A percentile compares a stretch with the other conserved stretches of the same genome.
Evolutionary conservation across 2,329 filamentous ascomycete genomes (phyloP).

Genomic region (Botrytis porri): DNA sequence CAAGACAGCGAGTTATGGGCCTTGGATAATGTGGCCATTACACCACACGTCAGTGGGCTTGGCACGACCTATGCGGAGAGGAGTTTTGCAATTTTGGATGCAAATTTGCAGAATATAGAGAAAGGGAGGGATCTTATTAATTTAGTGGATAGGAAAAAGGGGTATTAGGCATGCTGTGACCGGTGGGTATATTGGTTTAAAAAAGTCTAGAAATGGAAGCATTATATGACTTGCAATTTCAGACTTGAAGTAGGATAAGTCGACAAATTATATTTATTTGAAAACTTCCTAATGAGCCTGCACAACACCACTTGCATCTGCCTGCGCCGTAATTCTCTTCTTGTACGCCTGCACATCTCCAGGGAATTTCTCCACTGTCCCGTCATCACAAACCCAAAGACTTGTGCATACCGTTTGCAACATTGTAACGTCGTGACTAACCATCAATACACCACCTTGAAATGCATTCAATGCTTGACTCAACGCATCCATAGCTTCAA

Average conservation of each 20-base stretch:
- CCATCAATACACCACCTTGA: constrained; percentile 95
- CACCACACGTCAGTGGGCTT: constrained; percentile 60
- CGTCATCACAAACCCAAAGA: constrained; percentile 94
- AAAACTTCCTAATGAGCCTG: constrained; percentile 30
- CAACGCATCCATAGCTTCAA: constrained; percentile 94
- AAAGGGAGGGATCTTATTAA: constrained; percentile 58
- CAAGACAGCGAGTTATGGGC: constrained; percentile 60
- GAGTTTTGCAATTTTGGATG: constrained; percentile 54
- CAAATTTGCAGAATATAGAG: constrained; percentile 53
- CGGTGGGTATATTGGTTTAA: not conserved
- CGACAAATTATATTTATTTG: not conserved
- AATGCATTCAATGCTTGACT: constrained; percentile 80
- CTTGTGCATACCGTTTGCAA: constrained; percentile 91
- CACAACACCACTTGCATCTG: constrained; percentile 79
- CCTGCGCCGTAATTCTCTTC: constrained; percentile 89
- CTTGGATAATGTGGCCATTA: constrained; percentile 59
- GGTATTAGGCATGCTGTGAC: constrained; percentile 48
- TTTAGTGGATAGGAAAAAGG: constrained; percentile 56
- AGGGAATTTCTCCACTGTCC: constrained; percentile 92
- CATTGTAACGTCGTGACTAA: constrained; percentile 99
- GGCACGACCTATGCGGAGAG: constrained; percentile 54
- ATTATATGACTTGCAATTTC: not conserved
- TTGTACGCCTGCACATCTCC: constrained; percentile 97
- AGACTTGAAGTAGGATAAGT: not conserved
- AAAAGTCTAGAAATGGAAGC: not conserved